Evolutionary conservation across 306 rosid species (phyloP).

Genomic region (Delonix regia): DNA sequence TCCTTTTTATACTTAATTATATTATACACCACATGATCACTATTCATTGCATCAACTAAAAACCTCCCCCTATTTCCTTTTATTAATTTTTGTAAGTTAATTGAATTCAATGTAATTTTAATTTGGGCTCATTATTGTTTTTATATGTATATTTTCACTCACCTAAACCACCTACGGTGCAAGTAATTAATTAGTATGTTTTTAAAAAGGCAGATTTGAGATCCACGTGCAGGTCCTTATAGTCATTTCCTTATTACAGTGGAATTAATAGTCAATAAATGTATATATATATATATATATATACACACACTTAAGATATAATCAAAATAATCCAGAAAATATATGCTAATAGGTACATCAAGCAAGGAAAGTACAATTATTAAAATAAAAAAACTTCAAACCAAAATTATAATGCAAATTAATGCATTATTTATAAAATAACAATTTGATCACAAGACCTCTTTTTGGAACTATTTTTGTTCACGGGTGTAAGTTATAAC

Average conservation of each 20-base stretch:
- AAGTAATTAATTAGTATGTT: neutral
- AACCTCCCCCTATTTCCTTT: conserved; percentile 11
- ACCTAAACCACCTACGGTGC: neutral
- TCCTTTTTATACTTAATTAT: conserved; percentile 40
- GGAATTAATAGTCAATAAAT: too few species aligned
- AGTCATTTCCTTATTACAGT: neutral
- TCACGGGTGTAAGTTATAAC: too few species aligned
- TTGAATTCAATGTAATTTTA: neutral
- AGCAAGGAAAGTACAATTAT: too few species aligned
- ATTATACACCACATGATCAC: conserved; percentile 42
- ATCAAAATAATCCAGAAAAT: too few species aligned
- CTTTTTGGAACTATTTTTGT: too few species aligned
- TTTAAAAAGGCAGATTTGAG: neutral
- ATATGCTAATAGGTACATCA: too few species aligned
- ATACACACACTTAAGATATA: too few species aligned
- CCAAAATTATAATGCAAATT: too few species aligned
- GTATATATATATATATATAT: too few species aligned
- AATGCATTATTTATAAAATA: too few species aligned
- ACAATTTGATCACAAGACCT: too few species aligned
- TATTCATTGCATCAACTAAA: conserved; percentile 50
- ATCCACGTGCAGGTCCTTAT: neutral
- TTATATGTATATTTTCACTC: neutral
- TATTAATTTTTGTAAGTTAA: conserved; percentile 20
- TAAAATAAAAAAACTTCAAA: too few species aligned
- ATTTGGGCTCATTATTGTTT: neutral